Evolutionary conservation across 2,329 filamentous ascomycete genomes (phyloP).

Genomic region (Trichoderma sp.): DNA sequence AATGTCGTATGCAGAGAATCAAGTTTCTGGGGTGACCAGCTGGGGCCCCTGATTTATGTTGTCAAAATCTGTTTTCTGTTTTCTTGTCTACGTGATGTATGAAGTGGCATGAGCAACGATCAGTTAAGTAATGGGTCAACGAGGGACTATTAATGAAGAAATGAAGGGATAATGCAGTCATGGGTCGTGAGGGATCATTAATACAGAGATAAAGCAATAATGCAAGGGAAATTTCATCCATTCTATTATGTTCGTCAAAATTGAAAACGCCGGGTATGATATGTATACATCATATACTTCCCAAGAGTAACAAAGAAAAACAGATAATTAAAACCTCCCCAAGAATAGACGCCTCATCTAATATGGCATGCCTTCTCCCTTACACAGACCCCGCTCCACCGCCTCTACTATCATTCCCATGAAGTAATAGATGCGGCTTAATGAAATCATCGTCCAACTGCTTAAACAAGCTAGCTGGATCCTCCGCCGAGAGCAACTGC

Average conservation of each 20-base stretch:
- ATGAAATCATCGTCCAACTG: slow-evolving; percentile 96
- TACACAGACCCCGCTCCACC: slow-evolving; percentile 30
- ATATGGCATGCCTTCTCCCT: not conserved
- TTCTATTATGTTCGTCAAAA: slow-evolving; percentile 10
- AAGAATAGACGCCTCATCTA: not conserved
- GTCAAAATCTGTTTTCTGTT: not conserved
- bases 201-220: not conserved
- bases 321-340: not conserved
- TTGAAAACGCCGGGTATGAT: slow-evolving; percentile 17
- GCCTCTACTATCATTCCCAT: slow-evolving; percentile 50
- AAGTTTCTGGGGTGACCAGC: not conserved
- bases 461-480: slow-evolving; percentile 84
- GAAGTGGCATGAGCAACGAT: not conserved
- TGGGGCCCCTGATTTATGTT: not conserved
- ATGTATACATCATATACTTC: slow-evolving; percentile 16
- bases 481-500: slow-evolving; percentile 78
- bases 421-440: slow-evolving; percentile 84
- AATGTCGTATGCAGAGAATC: not conserved
- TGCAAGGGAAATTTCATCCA: not conserved
- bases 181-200: not conserved
- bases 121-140: not conserved
- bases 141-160: not conserved
- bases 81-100: not conserved
- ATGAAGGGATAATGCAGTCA: not conserved
- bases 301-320: not conserved